Base-by-base conservation (phyloP, 768 basidiomycete species). In the Auriculariales sp. region DNA sequence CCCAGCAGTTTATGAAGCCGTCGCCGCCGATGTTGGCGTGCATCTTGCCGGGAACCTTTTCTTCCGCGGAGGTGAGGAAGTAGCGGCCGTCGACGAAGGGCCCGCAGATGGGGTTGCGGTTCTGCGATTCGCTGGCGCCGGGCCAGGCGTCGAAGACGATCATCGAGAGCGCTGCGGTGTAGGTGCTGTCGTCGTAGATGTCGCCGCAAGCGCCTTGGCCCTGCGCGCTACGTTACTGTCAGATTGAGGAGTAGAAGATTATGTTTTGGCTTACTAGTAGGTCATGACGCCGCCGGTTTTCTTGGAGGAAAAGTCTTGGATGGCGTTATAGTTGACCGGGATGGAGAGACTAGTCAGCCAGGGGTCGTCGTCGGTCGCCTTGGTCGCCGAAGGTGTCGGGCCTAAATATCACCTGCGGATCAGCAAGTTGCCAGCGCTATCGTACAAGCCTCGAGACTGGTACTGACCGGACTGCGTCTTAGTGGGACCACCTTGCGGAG, bases 1-100 rank as follows among this genome's bases (percentile, higher is more conserved):
- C 12, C 31, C 15, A 15, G 39, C 39, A 44, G 39, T 44, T 44
- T 19, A 44, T 44, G 6, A 44, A 25, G 19, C 39, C 39, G 39
- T 44, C 39, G 22, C 39, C 39, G 39, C 39, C 39, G 22, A 44
- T 44, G 22, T 19, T 44, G 22, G 17, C 69, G 72, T 45, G 67
- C 60, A 35, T 75, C 75, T 0, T 81, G 88, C 29, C 75, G 81
- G 58, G 66, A 74, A 11, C 73, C 85, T 11, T 75, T 79, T n/a
- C 69, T 62, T 29, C 71, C 70, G 3, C 87, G 85, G 85, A 68
- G 69, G 15, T 1, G 19, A 44, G 39, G 39, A 44, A 44, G 39
- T 44, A 44, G 7, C 39, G 39, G 14, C 39, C 39, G 19, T 44
- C 39, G 39, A 44, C 39, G 39, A 44, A 44, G 19, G 39, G 39